phyloP scores from a whole-genome alignment of 2,329 filamentous ascomycete species.

The Trichophyton simii region DNA sequence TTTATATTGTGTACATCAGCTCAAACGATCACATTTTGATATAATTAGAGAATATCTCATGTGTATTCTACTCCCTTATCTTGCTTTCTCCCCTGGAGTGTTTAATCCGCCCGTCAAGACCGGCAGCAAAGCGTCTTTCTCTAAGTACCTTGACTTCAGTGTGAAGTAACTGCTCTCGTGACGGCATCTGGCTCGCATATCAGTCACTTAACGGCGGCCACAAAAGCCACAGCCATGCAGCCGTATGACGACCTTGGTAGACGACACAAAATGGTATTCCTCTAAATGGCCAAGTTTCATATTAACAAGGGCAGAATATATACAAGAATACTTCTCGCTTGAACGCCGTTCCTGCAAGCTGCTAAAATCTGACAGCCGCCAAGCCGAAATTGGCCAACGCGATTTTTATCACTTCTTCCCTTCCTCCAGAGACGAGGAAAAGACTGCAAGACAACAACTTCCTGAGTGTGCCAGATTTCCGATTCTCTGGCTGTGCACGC shows the following conservation, averaged over 20 bases:
- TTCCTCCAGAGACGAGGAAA: neutral
- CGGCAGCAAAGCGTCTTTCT: neutral
- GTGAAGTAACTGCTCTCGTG: neutral
- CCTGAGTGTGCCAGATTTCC: neutral
- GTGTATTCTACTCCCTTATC: neutral
- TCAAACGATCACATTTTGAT: constrained; percentile 3
- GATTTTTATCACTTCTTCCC: neutral
- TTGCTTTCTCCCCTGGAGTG: neutral
- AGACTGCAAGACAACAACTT: neutral
- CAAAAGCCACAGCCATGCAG: neutral
- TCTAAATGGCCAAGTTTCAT: neutral
- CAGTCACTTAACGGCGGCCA: neutral
- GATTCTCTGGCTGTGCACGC: neutral
- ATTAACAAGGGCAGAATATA: neutral
- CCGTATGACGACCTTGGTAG: neutral
- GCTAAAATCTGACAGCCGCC: neutral
- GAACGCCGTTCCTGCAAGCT: neutral
- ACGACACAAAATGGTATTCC: neutral
- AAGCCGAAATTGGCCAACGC: neutral
- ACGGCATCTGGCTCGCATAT: neutral
- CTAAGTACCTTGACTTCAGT: neutral
- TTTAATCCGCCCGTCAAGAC: neutral
- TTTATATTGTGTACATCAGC: constrained; percentile 34
- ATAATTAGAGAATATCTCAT: constrained; percentile 2
- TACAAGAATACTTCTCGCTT: neutral